These are phyloP conservation scores for Avena eriantha DNA, from an alignment of 176 grass and related monocot species.

Conservation along the genomic window DNA sequence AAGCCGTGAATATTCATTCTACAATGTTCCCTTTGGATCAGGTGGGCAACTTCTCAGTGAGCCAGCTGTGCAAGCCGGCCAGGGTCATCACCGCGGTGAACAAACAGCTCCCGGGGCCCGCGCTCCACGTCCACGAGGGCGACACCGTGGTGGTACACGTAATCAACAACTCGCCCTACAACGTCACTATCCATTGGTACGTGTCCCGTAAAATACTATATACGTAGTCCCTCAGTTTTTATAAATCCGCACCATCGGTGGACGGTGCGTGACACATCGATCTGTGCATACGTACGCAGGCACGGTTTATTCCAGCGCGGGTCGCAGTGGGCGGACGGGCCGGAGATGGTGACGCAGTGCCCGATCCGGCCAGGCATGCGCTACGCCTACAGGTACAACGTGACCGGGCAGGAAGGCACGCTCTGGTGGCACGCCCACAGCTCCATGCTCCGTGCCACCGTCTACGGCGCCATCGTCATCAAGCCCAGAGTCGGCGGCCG, in stretches of 20 bases:
- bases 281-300: neutral
- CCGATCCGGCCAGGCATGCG: slow-evolving; percentile 48
- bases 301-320: slow-evolving; percentile 60
- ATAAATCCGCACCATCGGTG: no score
- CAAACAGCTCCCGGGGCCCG: slow-evolving; percentile 45
- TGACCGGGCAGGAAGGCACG: slow-evolving; percentile 57
- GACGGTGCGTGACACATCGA: no score
- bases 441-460: neutral
- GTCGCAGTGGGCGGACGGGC: slow-evolving; percentile 65
- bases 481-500: slow-evolving; percentile 33
- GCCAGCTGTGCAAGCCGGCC: slow-evolving; percentile 42
- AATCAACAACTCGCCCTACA: slow-evolving; percentile 51
- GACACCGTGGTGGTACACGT: slow-evolving; percentile 58
- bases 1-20: neutral
- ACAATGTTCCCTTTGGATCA: neutral
- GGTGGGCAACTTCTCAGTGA: slow-evolving; percentile 16
- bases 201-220: no score
- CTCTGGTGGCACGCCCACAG: slow-evolving; percentile 64
- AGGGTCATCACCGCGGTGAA: slow-evolving; percentile 50
- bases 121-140: slow-evolving; percentile 50
- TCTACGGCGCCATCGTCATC: slow-evolving; percentile 37
- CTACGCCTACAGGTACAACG: slow-evolving; percentile 58
- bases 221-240: no score
- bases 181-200: slow-evolving; percentile 60
- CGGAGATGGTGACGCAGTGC: slow-evolving; percentile 70